These are phyloP conservation scores for Exsudoporus frostii DNA, from an alignment of 768 basidiomycete genomes.

Conservation along the genomic window DNA sequence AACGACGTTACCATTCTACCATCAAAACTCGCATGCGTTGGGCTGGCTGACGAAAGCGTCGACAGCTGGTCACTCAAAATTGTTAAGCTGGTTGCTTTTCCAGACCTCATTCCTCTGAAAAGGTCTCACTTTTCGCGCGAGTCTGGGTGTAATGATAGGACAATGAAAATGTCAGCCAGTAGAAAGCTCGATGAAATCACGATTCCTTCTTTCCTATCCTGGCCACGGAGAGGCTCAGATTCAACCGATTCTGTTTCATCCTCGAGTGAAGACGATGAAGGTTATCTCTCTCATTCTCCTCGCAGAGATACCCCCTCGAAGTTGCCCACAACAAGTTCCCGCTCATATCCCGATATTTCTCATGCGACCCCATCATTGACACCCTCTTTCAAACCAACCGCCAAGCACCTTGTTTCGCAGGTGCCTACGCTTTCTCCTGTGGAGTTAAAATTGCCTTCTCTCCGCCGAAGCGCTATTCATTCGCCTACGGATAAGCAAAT, in stretches of 20 bases:
- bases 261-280: slow-evolving; percentile 41
- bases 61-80: slow-evolving; percentile 77
- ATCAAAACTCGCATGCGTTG: slow-evolving; percentile 76
- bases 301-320: slow-evolving; percentile 34
- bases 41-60: slow-evolving; percentile 62
- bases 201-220: slow-evolving; percentile 22
- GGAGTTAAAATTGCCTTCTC: slow-evolving; percentile 9
- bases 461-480: slow-evolving; percentile 6
- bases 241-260: slow-evolving; percentile 28
- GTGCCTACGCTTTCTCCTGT: slow-evolving; percentile 32
- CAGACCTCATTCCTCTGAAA: slow-evolving; percentile 56
- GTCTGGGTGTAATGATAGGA: not conserved
- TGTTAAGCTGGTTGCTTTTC: slow-evolving; percentile 73
- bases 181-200: slow-evolving; percentile 12
- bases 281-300: slow-evolving; percentile 62
- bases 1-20: slow-evolving; percentile 60
- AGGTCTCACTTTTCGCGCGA: slow-evolving; percentile 5
- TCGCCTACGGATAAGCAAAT: slow-evolving; percentile 16
- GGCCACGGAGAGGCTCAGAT: slow-evolving; percentile 20
- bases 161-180: slow-evolving; percentile 2
- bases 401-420: slow-evolving; percentile 37
- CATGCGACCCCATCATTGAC: slow-evolving; percentile 27
- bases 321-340: slow-evolving; percentile 36
- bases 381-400: slow-evolving; percentile 35
- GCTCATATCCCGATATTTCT: slow-evolving; percentile 43